phyloP scores from a whole-genome alignment of 345 rosid genomes.

The Salix dunnii region DNA sequence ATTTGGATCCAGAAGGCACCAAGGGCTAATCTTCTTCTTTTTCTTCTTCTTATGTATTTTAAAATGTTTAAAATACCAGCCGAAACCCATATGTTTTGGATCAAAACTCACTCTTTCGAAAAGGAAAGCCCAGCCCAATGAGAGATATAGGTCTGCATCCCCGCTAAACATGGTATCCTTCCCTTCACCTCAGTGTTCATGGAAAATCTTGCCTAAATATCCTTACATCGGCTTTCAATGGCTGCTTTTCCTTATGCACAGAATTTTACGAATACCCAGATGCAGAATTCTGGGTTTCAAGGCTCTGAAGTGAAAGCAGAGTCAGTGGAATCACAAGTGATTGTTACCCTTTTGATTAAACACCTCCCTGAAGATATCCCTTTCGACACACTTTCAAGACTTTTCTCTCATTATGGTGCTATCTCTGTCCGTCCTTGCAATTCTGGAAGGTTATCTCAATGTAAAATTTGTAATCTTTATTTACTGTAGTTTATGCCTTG shows the following conservation, averaged over 20 bases:
- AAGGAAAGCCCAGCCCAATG: not conserved
- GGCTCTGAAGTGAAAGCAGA: conserved; percentile 4
- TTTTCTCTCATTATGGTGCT: conserved; percentile 86
- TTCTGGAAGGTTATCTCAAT: conserved; percentile 48
- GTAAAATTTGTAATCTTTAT: not conserved
- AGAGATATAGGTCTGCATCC: not conserved
- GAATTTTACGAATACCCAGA: not conserved
- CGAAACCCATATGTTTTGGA: not conserved
- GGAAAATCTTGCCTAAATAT: not conserved
- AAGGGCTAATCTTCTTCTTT: too few species aligned
- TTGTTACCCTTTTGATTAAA: conserved; percentile 49
- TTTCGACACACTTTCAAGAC: conserved; percentile 59
- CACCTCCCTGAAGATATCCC: conserved; percentile 91
- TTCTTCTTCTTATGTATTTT: too few species aligned
- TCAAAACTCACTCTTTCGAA: too few species aligned
- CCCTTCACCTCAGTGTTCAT: not conserved
- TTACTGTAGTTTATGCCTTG: not conserved
- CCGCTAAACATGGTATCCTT: not conserved
- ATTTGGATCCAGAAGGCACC: too few species aligned
- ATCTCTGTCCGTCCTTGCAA: conserved; percentile 72
- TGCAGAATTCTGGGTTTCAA: conserved; percentile 9
- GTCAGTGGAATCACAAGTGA: conserved; percentile 9
- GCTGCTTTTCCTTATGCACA: conserved; percentile 4
- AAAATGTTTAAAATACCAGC: not conserved
- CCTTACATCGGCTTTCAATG: not conserved